Evolutionary conservation across 1,284 basidiomycete species (phyloP), one percentile per base, ranked within the genome.

Genomic region (Mycosarcoma mackinlayi): DNA sequence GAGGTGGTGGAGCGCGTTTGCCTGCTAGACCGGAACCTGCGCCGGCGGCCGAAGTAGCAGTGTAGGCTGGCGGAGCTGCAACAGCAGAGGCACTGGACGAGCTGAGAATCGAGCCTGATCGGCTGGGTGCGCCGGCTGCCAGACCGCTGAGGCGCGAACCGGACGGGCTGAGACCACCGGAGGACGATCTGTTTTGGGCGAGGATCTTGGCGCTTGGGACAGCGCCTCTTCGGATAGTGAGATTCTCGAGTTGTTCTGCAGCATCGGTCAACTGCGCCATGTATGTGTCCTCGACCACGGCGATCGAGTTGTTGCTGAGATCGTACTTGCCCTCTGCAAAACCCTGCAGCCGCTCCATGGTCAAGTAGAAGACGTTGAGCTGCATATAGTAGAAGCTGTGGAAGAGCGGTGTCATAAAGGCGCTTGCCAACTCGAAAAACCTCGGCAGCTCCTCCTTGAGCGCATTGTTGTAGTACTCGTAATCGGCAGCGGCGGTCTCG

Each of bases 371-470:
- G 56, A 97, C 91, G 84, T 97, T 97, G 91, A 82, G 68, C 57
- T 98, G 94, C 95, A 98, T 98, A 84, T 97, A 99, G 87, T 93
- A 99, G 87, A 95, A 94, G 23, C 93, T 95, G 80, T 97, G 91
- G 88, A 97, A 98, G 14, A 98, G 86, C 1, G 96, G 96, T 71
- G 95, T 91, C 81, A 98, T 92, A 84, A 98, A 97, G 62, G 90
- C 88, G 1, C 92, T 91, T 1, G 91, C 87, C 77, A 97, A 88
- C 27, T 87, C 87, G 86, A 98, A 89, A 86, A 98, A 98, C 18
- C 88, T 88, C 1, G 95, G 94, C 30, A 99, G 86, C 79, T 99
- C 96, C 58, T 88, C 87, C 86, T 99, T 98, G 85, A 98, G 85
- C 6, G 91, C 87, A 21, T 73, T 91, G 84, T 98, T 99, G 85